These are phyloP conservation scores for Podospora pseudopauciseta DNA, from an alignment of 495 filamentous ascomycete species.

Conservation along the genomic window DNA sequence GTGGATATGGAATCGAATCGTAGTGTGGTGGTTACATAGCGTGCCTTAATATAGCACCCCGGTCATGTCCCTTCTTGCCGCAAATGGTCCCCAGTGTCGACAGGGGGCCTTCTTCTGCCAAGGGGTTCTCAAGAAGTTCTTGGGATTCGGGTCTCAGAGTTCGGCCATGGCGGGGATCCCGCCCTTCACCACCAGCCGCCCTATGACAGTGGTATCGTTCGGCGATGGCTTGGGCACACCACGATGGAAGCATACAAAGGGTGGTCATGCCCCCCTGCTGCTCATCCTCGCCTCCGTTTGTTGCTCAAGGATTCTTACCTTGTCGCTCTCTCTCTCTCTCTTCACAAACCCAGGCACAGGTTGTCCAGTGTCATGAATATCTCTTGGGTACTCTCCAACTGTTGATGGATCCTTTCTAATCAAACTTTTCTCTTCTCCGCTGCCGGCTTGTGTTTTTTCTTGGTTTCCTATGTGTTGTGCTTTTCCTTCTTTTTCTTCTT, in stretches of 20 bases:
- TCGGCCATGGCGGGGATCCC: slow-evolving; percentile 5
- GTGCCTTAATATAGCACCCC: slow-evolving; percentile 9
- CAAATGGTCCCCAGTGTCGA: slow-evolving; percentile 10
- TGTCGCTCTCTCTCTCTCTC: neutral
- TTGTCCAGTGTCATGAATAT: slow-evolving; percentile 2
- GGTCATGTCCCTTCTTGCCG: neutral
- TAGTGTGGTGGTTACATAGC: slow-evolving; percentile 2
- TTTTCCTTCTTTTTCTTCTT: neutral
- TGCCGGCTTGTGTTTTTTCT: neutral
- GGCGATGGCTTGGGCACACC: neutral
- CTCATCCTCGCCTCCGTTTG: slow-evolving; percentile 15
- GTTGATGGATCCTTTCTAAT: neutral
- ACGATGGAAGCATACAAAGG: slow-evolving; percentile 2
- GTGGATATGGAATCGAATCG: neutral
- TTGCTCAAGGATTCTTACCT: slow-evolving; percentile 11
- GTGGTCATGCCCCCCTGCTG: slow-evolving; percentile 12
- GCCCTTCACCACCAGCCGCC: slow-evolving; percentile 5
- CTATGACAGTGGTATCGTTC: neutral
- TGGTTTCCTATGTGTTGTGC: slow-evolving; percentile 21
- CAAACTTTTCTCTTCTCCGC: neutral
- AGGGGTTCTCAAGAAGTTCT: neutral
- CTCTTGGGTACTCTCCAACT: neutral
- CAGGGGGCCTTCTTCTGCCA: slow-evolving; percentile 1
- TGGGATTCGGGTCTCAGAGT: slow-evolving; percentile 9
- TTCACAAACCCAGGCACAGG: neutral